Evolutionary conservation across 2,329 filamentous ascomycete genomes (phyloP), one percentile per base, ranked within the genome.

Genomic region (Phialophora verrucosa): DNA sequence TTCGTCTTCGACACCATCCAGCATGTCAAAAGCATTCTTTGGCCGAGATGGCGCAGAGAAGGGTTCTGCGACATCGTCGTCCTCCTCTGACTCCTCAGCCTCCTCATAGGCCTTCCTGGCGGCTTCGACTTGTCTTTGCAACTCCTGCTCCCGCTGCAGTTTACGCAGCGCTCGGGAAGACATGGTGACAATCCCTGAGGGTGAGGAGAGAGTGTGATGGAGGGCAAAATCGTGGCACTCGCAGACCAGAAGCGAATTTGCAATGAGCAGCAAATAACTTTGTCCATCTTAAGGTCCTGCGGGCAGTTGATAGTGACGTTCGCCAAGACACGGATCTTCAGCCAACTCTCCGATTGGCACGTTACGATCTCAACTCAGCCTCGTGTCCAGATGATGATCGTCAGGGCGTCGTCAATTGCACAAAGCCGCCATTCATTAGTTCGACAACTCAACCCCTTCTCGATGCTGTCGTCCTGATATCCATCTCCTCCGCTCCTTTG

Each of bases 121-220:
- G 14, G 78, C 73, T 47, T 76, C 75, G 68, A 83, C 78, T 69
- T 82, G 81, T 70, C 83, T 80, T 73, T 83, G 83, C 75, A 85
- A 83, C 74, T 88, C 87, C 65, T 83, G 83, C 79, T 88, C 85
- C 69, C 83, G 83, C 74, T 89, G 87, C 63, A 87, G 82, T 74
- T 87, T 87, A 29, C 88, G 83, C 62, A 90, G 77, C n/a, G 88
- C 87, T 70, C 88, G 84, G 20, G 87, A 87, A 51, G 88, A 90
- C 88, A 90, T 90, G 50, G 42, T 67, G 62, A 14, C 4, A 42
- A 59, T 47, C n/a, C 25, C 14, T 25, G 7, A 58, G 17, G 50
- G 31, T 47, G 23, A 3, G 12, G 44, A 47, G 27, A 35, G 56
- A 23, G 1, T 5, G 12, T 20, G 35, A 29, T 4, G 29, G 29